These are phyloP conservation scores for Bruguiera parviflora DNA, from an alignment of 345 rosid genomes.

Conservation along the genomic window DNA sequence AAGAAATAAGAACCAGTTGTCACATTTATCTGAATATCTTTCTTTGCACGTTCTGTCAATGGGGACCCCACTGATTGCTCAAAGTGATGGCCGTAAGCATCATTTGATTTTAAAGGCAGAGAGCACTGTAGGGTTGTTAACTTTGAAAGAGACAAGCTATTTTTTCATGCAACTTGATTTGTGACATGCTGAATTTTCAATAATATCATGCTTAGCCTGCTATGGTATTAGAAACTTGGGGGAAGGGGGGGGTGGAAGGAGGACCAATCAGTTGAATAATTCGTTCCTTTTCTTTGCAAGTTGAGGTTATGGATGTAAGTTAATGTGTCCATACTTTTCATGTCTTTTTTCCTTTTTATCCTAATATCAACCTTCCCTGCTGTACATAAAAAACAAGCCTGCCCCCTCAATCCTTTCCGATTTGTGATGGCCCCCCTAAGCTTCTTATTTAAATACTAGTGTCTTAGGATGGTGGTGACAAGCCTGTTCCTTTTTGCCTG, in stretches of 20 bases:
- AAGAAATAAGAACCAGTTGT: not conserved
- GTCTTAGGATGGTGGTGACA: slow-evolving; percentile 28
- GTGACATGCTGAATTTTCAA: slow-evolving; percentile 22
- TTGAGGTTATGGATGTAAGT: slow-evolving; percentile 54
- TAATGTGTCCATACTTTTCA: slow-evolving; percentile 42
- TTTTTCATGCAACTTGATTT: slow-evolving; percentile 15
- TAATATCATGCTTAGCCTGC: slow-evolving; percentile 24
- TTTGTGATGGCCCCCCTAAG: slow-evolving; percentile 14
- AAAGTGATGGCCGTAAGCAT: slow-evolving; percentile 39
- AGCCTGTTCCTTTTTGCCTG: slow-evolving; percentile 9
- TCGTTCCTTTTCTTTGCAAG: slow-evolving; percentile 38
- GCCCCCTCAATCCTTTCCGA: slow-evolving; percentile 13
- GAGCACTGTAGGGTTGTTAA: slow-evolving; percentile 15
- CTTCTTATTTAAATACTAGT: slow-evolving; percentile 36
- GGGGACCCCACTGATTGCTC: slow-evolving; percentile 27
- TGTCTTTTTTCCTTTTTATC: slow-evolving; percentile 47
- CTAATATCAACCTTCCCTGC: slow-evolving; percentile 38
- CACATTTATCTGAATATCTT: slow-evolving; percentile 1
- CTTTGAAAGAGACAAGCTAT: slow-evolving; percentile 41
- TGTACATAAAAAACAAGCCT: slow-evolving; percentile 30
- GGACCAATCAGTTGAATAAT: slow-evolving; percentile 25
- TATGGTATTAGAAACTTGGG: slow-evolving; percentile 12
- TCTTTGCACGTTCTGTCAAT: not conserved
- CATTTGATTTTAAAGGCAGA: slow-evolving; percentile 10
- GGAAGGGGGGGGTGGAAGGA: slow-evolving; percentile 3